Evolutionary conservation across 176 grass and related monocot species (phyloP).

Genomic region (Paspalum vaginatum): DNA sequence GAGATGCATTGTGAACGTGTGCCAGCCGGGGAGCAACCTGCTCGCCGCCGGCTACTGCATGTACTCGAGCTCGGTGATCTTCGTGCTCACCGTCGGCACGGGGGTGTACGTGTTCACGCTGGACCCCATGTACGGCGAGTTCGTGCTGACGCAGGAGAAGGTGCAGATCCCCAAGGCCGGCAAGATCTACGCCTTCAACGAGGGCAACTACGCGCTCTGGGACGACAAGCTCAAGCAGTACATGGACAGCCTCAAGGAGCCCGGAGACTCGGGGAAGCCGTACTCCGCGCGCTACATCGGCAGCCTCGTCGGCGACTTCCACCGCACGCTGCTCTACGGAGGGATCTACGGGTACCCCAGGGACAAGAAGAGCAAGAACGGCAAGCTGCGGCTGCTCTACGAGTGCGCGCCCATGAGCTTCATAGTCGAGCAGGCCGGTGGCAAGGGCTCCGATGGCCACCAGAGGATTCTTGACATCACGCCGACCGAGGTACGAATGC

Average conservation of each 20-base stretch:
- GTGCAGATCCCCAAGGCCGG: conserved; percentile 84
- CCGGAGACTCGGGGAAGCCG: conserved; percentile 76
- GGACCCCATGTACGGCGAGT: conserved; percentile 98
- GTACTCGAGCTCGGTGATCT: conserved; percentile 99
- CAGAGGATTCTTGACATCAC: conserved; percentile 88
- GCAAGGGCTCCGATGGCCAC: conserved; percentile 90
- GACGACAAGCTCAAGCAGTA: conserved; percentile 92
- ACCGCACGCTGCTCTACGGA: conserved; percentile 95
- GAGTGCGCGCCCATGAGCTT: conserved; percentile 99
- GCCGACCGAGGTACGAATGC: conserved; percentile 63
- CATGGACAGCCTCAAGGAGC: conserved; percentile 99
- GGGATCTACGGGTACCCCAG: conserved; percentile 96
- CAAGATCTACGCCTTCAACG: conserved; percentile 96
- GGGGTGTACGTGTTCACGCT: conserved; percentile 97
- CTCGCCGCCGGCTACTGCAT: conserved; percentile 96
- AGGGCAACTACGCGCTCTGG: conserved; percentile 97
- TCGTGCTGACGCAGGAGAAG: conserved; percentile 94
- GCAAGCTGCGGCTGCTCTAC: conserved; percentile 95
- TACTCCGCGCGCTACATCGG: conserved; percentile 99
- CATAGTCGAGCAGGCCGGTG: conserved; percentile 96
- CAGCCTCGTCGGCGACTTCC: conserved; percentile 98
- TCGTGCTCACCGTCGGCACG: conserved; percentile 88
- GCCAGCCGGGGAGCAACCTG: conserved; percentile 94
- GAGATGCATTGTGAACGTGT: conserved; percentile 96
- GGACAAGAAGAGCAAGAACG: conserved; percentile 97